Evolutionary conservation across 805 yeast species (phyloP).

Genomic region (Cyberlindnera suaveolens): DNA sequence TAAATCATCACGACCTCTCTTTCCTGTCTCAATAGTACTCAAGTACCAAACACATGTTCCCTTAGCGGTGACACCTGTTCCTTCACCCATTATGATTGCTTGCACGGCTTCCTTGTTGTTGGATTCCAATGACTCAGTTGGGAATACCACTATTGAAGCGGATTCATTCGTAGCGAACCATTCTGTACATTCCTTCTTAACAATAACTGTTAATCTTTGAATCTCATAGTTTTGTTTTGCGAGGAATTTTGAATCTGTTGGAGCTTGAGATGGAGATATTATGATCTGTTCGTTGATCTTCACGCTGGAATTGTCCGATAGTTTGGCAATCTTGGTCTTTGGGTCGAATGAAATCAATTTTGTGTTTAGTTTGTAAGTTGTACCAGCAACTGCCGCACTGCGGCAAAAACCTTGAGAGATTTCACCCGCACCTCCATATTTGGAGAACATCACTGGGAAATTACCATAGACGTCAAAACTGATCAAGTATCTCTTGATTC

Average conservation of each 20-base stretch:
- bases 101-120: slow-evolving; percentile 73
- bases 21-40: slow-evolving; percentile 66
- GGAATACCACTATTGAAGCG: slow-evolving; percentile 87
- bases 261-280: slow-evolving; percentile 65
- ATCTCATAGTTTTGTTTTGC: slow-evolving; percentile 47
- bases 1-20: slow-evolving; percentile 67
- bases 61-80: slow-evolving; percentile 79
- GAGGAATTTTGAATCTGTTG: slow-evolving; percentile 34
- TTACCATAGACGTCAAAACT: slow-evolving; percentile 91
- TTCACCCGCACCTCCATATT: slow-evolving; percentile 96
- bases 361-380: slow-evolving; percentile 82
- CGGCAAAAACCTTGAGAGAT: slow-evolving; percentile 94
- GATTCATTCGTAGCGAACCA: slow-evolving; percentile 87
- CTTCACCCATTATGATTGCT: slow-evolving; percentile 80
- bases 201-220: slow-evolving; percentile 75
- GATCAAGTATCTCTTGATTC: slow-evolving; percentile 75
- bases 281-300: slow-evolving; percentile 75
- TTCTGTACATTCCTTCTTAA: slow-evolving; percentile 79
- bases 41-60: slow-evolving; percentile 90
- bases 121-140: slow-evolving; percentile 68
- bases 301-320: slow-evolving; percentile 70
- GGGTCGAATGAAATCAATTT: slow-evolving; percentile 61
- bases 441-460: slow-evolving; percentile 87
- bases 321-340: slow-evolving; percentile 55
- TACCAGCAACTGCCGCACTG: slow-evolving; percentile 96